These are phyloP conservation scores for Microbotryum violaceum DNA, from an alignment of 1,284 basidiomycete species.

Conservation along the genomic window DNA sequence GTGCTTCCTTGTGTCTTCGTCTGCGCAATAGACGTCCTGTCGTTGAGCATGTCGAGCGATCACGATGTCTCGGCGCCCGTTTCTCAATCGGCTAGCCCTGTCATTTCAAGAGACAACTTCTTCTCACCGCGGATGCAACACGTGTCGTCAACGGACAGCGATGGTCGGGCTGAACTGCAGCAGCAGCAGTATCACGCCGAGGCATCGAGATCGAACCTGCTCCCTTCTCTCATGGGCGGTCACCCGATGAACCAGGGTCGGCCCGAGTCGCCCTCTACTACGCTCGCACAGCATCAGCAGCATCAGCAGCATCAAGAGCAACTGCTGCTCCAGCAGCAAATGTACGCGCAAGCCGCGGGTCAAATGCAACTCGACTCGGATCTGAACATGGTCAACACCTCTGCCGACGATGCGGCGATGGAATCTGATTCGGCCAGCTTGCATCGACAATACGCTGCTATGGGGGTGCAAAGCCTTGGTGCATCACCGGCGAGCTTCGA, in stretches of 20 bases:
- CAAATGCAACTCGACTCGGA: slow-evolving; percentile 1
- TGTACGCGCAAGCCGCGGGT: background rate
- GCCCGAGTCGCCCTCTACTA: slow-evolving; percentile 11
- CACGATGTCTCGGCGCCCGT: slow-evolving; percentile 1
- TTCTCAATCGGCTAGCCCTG: background rate
- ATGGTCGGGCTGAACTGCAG: background rate
- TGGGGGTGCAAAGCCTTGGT: background rate
- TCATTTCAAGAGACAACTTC: background rate
- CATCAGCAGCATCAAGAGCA: slow-evolving; percentile 1
- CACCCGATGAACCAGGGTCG: background rate
- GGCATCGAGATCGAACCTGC: too few relatives aligned
- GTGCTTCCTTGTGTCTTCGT: background rate
- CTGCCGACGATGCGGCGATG: background rate
- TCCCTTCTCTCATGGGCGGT: too few relatives aligned
- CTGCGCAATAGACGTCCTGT: background rate
- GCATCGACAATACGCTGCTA: slow-evolving; percentile 21
- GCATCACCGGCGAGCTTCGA: background rate
- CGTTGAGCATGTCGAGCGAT: background rate
- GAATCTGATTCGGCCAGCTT: slow-evolving; percentile 15
- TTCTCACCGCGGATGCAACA: slow-evolving; percentile 3
- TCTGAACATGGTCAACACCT: slow-evolving; percentile 10
- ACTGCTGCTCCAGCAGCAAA: background rate
- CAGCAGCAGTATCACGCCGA: slow-evolving; percentile 2
- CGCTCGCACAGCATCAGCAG: slow-evolving; percentile 11
- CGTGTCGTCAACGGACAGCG: background rate